Percentiles rank a stretch among this genome's conserved stretches.
Conservation (phyloP, 1,284 basidiomycete genomes). For the Apiotrichum gracile region DNA sequence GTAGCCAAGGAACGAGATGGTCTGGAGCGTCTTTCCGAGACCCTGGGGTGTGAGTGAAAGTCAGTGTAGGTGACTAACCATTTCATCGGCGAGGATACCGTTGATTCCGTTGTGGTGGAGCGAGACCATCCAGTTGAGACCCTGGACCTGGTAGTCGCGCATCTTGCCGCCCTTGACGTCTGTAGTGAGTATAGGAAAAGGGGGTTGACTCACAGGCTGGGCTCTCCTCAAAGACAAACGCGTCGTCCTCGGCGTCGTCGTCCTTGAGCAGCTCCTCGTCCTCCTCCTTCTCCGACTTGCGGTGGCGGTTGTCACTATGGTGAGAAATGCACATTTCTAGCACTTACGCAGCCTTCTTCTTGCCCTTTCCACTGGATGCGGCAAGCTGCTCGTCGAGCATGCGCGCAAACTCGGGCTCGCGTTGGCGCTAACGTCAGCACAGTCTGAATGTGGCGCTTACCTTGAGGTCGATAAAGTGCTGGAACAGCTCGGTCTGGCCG, state of each 20-base stretch:
- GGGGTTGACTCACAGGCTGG: constrained; percentile 65
- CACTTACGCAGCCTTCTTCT: constrained; percentile 63
- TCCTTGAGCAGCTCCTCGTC: constrained; percentile 91
- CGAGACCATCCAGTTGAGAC: constrained; percentile 94
- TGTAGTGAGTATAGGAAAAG: constrained; percentile 34
- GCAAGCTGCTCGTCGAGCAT: constrained; percentile 63
- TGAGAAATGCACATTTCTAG: not conserved
- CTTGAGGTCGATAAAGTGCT: constrained; percentile 93
- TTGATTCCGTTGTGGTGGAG: constrained; percentile 89
- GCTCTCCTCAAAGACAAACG: constrained; percentile 85
- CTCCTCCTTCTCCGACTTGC: constrained; percentile 97
- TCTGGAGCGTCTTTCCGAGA: constrained; percentile 96
- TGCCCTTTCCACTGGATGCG: constrained; percentile 66
- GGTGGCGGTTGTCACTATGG: constrained; percentile 65
- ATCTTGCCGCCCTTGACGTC: constrained; percentile 80
- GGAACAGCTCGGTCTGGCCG: constrained; percentile 91
- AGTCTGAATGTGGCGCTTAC: constrained; percentile 47
- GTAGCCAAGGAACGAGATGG: constrained; percentile 94
- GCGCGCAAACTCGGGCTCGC: constrained; percentile 89
- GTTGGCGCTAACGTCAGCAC: constrained; percentile 58
- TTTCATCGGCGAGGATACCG: constrained; percentile 89
- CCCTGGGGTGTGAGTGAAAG: constrained; percentile 56
- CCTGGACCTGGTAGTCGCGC: constrained; percentile 92
- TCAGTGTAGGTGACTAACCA: constrained; percentile 54
- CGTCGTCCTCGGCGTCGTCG: constrained; percentile 70